Evolutionary conservation across 495 filamentous ascomycete species (phyloP).

Genomic region (Aspergillus baeticus): DNA sequence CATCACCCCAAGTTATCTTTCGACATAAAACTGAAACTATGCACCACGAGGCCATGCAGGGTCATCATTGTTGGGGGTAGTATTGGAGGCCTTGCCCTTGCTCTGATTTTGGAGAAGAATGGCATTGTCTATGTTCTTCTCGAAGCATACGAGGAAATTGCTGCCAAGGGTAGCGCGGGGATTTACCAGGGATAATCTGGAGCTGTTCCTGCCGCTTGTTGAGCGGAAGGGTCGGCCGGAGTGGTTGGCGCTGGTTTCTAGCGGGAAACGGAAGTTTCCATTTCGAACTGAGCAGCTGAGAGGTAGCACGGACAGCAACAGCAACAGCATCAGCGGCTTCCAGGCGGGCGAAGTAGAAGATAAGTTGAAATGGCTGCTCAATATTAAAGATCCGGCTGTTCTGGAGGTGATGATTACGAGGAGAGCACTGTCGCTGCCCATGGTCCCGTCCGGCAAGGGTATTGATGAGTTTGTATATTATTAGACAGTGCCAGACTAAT

Average conservation of each 20-base stretch:
- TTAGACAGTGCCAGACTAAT: too few species aligned
- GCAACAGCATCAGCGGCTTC: conserved; percentile 77
- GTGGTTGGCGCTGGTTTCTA: conserved; percentile 84
- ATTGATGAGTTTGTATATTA: conserved; percentile 73
- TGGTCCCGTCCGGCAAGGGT: conserved; percentile 85
- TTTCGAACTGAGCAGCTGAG: conserved; percentile 73
- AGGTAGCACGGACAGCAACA: conserved; percentile 78
- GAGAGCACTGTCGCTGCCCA: conserved; percentile 95
- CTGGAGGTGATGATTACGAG: conserved; percentile 63
- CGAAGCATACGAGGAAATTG: too few species aligned
- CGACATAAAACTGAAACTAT: too few species aligned
- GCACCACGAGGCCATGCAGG: too few species aligned
- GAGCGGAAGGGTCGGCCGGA: conserved; percentile 64
- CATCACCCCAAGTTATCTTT: too few species aligned
- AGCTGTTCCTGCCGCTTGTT: conserved; percentile 66
- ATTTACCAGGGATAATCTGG: conserved; percentile 55
- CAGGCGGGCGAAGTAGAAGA: conserved; percentile 71
- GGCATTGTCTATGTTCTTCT: too few species aligned
- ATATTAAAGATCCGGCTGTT: conserved; percentile 74
- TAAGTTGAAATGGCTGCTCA: conserved; percentile 84
- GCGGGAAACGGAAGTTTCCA: conserved; percentile 85
- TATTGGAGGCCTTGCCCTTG: too few species aligned
- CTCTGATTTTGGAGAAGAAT: too few species aligned
- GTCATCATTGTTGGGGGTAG: too few species aligned
- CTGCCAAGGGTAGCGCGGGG: too few species aligned